Evolutionary conservation across 305 asterid species (phyloP), one percentile per base, ranked within the genome.

Genomic region (Solanum hybrid): DNA sequence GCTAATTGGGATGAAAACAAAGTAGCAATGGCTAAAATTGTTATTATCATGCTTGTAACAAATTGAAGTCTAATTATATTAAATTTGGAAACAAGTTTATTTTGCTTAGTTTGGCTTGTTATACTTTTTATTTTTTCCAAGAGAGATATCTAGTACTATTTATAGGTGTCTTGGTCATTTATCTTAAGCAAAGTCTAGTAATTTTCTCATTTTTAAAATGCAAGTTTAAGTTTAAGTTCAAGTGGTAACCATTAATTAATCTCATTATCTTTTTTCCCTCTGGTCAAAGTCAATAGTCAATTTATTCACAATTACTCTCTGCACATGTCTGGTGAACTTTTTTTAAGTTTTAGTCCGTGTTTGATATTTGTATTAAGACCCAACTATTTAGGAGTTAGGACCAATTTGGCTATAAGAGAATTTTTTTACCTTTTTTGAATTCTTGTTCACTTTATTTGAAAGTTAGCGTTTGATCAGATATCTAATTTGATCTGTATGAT

Each of bases 401-500:
- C 5, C 4, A 19, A 19, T 60, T 60, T 60, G 2, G 26, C 4
- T 1, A 56, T 6, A n/a, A n/a, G 0, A 15, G 24, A 19, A 17
- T 56, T 17, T 42, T 51, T 56, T 0, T 17, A 17, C 24, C 10
- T 7, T 7, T 7, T 56, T 7, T 1, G 0, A 51, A 51, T 14
- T 51, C 9, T 60, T 19, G n/a, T 56, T 56, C n/a, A 56, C 0
- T 3, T 56, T 56, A 6, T 6, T 56, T 56, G 69, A 19, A 56
- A 60, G 0, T 60, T 7, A 60, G 4, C 1, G 1, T 19, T 60
- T 60, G 4, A 60, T 19, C 1, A 60, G 2, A 7, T 60, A 19
- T 60, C 0, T 0, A 60, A 60, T 1, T 60, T 0, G n/a, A 60
- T 0, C 0, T 60, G 1, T 7, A 7, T 60, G 26, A 60, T 19